A percentile compares a stretch with the other conserved stretches of the same genome.
Evolutionary conservation across 1,284 basidiomycete species (phyloP).

Genomic region (Boletellus deceptivus): DNA sequence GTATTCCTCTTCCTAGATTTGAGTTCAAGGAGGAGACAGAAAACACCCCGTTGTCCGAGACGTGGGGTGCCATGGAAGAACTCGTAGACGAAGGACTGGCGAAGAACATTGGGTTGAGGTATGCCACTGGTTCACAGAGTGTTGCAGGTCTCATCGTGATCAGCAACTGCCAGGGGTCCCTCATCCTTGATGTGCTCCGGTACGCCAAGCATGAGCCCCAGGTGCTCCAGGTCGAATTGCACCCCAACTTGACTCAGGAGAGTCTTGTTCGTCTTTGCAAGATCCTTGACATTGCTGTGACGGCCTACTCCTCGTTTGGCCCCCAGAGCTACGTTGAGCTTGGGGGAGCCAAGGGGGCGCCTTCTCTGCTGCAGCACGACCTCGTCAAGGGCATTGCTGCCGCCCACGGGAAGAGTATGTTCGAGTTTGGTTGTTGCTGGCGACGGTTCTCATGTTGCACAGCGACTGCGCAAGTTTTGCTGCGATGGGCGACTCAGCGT

Average conservation of each 20-base stretch:
- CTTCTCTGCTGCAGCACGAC: constrained; percentile 54
- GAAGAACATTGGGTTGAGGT: constrained; percentile 71
- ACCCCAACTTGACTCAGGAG: constrained; percentile 75
- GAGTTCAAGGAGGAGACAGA: constrained; percentile 34
- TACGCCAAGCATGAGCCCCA: constrained; percentile 72
- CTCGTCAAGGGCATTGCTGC: constrained; percentile 47
- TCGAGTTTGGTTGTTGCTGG: not conserved
- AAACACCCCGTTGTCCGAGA: constrained; percentile 70
- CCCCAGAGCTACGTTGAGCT: constrained; percentile 69
- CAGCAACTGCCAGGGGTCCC: constrained; percentile 64
- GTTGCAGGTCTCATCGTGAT: constrained; percentile 2
- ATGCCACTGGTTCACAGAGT: not conserved
- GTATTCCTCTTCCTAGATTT: not conserved
- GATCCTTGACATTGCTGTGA: constrained; percentile 62
- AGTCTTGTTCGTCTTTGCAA: constrained; percentile 60
- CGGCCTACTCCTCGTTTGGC: constrained; percentile 80
- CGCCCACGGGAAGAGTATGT: constrained; percentile 55
- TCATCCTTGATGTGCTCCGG: constrained; percentile 64
- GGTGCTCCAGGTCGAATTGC: constrained; percentile 75
- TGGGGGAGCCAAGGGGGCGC: constrained; percentile 47
- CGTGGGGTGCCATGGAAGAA: constrained; percentile 74
- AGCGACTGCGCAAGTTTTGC: constrained; percentile 63
- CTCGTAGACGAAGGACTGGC: constrained; percentile 67
- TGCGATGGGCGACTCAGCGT: constrained; percentile 78
- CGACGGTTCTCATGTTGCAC: constrained; percentile 9